These are phyloP conservation scores for Syzygium malaccense DNA, from an alignment of 441 rosid genomes.

Conservation along the genomic window DNA sequence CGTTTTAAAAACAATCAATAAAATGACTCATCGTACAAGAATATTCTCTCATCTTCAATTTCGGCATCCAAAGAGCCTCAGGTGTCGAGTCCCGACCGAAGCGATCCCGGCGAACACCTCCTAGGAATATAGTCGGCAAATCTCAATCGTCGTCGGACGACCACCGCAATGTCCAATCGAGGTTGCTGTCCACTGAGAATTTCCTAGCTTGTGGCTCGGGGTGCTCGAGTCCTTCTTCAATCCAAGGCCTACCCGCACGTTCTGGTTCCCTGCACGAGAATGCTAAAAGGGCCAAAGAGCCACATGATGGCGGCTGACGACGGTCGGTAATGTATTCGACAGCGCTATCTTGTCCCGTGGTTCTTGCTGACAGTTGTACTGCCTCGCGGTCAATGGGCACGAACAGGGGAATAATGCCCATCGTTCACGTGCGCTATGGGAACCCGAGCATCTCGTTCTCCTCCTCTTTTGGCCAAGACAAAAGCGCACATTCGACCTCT, in stretches of 20 bases:
- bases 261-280: not conserved
- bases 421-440: not conserved
- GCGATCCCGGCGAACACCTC: not conserved
- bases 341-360: not conserved
- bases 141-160: not conserved
- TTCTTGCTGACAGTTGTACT: not conserved
- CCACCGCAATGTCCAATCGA: not conserved
- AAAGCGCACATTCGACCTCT: not conserved
- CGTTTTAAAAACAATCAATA: accelerated
- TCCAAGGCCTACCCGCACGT: not conserved
- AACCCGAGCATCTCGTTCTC: not conserved
- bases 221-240: not conserved
- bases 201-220: not conserved
- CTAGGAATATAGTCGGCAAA: not conserved
- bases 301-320: not conserved
- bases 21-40: not conserved
- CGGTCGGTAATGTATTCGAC: not conserved
- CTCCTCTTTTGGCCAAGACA: not conserved
- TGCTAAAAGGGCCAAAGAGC: not conserved
- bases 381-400: not conserved
- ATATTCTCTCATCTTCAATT: no score
- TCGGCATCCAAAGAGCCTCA: not conserved
- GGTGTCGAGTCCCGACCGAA: not conserved
- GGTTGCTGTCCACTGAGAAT: not conserved
- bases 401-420: not conserved